phyloP scores from a whole-genome alignment of 306 rosid genomes.

The Herpetospermum pedunculosum region DNA sequence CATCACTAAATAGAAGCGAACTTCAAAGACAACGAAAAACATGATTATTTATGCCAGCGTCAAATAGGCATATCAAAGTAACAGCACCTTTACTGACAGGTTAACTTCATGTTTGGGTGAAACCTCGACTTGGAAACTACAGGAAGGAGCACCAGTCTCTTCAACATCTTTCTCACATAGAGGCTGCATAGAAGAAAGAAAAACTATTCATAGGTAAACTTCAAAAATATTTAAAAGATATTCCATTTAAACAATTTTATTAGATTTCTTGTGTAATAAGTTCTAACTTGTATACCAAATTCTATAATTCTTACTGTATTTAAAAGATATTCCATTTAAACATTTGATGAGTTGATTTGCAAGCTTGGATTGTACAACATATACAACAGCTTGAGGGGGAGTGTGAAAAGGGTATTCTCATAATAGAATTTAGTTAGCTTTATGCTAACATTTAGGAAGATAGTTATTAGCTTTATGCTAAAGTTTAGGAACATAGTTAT shows the following conservation, averaged over 20 bases:
- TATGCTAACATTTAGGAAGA: too few relatives aligned
- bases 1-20: not conserved
- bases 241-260: not conserved
- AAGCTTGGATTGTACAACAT: too few relatives aligned
- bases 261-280: not conserved
- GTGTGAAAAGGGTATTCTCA: too few relatives aligned
- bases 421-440: too few relatives aligned
- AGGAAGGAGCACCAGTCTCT: slow-evolving; percentile 33
- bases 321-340: too few relatives aligned
- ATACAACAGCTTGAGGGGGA: too few relatives aligned
- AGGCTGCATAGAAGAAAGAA: slow-evolving; percentile 39
- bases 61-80: slow-evolving; percentile 11
- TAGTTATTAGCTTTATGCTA: too few relatives aligned
- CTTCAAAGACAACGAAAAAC: slow-evolving; percentile 9
- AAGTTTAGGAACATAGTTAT: too few relatives aligned
- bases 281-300: not conserved
- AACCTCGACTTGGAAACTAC: slow-evolving; percentile 41
- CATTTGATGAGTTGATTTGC: too few relatives aligned
- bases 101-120: slow-evolving; percentile 39
- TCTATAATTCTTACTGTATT: not conserved
- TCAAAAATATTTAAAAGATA: not conserved
- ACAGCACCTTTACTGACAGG: slow-evolving; percentile 53
- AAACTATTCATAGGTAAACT: not conserved
- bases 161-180: slow-evolving; percentile 17
- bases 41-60: slow-evolving; percentile 8